Base-by-base conservation (phyloP, 495 filamentous ascomycete genomes). In the Clohesyomyces aquaticus region DNA sequence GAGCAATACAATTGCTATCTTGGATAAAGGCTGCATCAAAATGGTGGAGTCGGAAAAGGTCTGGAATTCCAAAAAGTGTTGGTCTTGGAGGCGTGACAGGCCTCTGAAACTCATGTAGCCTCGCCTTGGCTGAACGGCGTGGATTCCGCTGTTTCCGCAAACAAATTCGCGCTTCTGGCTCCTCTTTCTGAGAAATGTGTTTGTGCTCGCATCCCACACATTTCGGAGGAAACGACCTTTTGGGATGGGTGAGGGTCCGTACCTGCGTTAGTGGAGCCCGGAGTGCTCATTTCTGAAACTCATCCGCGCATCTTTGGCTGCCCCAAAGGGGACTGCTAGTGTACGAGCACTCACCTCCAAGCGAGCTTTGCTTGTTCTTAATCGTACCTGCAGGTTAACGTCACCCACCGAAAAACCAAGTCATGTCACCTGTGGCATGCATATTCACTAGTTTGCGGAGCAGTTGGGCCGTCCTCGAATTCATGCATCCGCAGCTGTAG, bases 221-320 rank as follows among this genome's bases (percentile, higher is more conserved):
- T 45, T 1, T 65, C 61, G 61, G 61, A 57, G 61, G 51, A 69
- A 65, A 61, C 61, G 54, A 59, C 61, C 32, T 29, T 65, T 69
- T 65, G 19, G 66, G 66, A 49, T 14, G 27, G 28, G 41, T 18
- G 29, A 41, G 25, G 32, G 52, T 21, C 56, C 32, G 66, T 69
- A 69, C 66, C 66, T 69, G 61, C 66, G 46, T 61, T 69, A 69
- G 66, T 61, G 60, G 48, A 51, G 16, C 29, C 27, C 38, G 28
- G 27, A 21, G 28, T 38, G 32, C 6, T 14, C 52, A 53, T 38
- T 49, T 69, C 53, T 58, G 62, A 69, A 69, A 65, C 61, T 45
- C 55, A 35, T 38, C 42, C 60, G 23, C 38, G 52, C 22, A 18
- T 52, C 26, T 50, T 60, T 45, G 41, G 14, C 49, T 64, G 51